Percentiles rank a stretch among this genome's conserved stretches.
Conservation (phyloP, 371 early-diverging fungal species). For the Coemansia sp. region DNA sequence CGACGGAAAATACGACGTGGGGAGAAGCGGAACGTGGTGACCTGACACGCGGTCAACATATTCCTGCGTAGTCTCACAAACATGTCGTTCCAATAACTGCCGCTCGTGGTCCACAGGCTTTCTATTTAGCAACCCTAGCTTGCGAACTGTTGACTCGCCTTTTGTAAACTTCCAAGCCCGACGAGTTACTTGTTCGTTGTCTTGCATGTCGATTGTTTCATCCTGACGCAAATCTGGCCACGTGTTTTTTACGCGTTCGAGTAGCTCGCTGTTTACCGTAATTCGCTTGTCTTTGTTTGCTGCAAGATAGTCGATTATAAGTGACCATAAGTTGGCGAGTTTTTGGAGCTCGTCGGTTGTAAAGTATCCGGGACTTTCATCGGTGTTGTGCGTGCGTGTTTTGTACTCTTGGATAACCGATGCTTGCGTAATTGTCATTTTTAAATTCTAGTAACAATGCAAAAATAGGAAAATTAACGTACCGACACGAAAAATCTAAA, state of each 20-base stretch:
- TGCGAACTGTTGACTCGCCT: constrained; percentile 22
- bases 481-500: not conserved
- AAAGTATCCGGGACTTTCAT: constrained; percentile 24
- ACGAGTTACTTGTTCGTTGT: constrained; percentile 17
- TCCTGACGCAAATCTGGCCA: constrained; percentile 24
- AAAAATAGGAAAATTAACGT: not conserved
- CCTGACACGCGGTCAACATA: constrained; percentile 23
- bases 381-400: constrained; percentile 6
- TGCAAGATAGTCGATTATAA: constrained; percentile 23
- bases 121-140: constrained; percentile 5
- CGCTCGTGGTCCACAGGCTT: constrained; percentile 13
- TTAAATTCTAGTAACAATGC: not conserved
- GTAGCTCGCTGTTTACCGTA: constrained; percentile 26
- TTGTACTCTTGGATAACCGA: constrained; percentile 37
- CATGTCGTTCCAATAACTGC: constrained; percentile 26
- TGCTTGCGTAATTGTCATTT: constrained; percentile 39
- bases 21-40: constrained; percentile 22
- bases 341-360: constrained; percentile 29
- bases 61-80: constrained; percentile 42
- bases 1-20: constrained; percentile 31
- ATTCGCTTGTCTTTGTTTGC: constrained; percentile 17
- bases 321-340: constrained; percentile 28
- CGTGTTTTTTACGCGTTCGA: constrained; percentile 12
- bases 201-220: constrained; percentile 3
- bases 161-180: constrained; percentile 42